Percentiles rank a stretch among this genome's conserved stretches.
phyloP scores from a whole-genome alignment of 1,284 basidiomycete species.

The Porodaedalea pini region DNA sequence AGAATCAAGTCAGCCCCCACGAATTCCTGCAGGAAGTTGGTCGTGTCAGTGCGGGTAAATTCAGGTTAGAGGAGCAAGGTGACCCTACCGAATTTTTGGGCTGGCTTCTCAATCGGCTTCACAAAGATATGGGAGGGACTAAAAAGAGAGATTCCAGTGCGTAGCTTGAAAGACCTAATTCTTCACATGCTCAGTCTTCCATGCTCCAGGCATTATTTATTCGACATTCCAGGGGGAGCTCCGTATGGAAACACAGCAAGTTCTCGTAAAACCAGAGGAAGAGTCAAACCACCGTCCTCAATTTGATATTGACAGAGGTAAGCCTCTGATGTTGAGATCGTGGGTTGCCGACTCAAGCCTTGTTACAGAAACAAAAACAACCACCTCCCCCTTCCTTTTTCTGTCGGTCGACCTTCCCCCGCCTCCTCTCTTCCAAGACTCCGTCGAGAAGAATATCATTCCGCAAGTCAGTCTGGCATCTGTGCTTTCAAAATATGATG shows the following conservation, averaged over 20 bases:
- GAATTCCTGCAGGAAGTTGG: slow-evolving; percentile 97
- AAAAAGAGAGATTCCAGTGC: slow-evolving; percentile 84
- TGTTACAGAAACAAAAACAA: slow-evolving; percentile 76
- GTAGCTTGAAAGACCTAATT: slow-evolving; percentile 29
- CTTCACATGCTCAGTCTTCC: slow-evolving; percentile 15
- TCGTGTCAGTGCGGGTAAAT: slow-evolving; percentile 82
- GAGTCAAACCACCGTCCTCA: slow-evolving; percentile 72
- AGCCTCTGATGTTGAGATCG: slow-evolving; percentile 17
- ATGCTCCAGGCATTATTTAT: slow-evolving; percentile 77
- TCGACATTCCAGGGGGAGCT: slow-evolving; percentile 93
- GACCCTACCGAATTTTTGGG: slow-evolving; percentile 96
- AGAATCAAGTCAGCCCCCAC: slow-evolving; percentile 96
- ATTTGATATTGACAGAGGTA: slow-evolving; percentile 91
- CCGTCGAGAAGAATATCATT: slow-evolving; percentile 96
- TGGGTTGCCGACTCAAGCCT: slow-evolving; percentile 17
- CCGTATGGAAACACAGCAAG: slow-evolving; percentile 90
- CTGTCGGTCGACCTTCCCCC: slow-evolving; percentile 94
- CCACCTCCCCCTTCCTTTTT: slow-evolving; percentile 89
- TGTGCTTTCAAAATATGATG: slow-evolving; percentile 96
- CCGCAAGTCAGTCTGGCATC: slow-evolving; percentile 93
- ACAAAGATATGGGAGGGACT: slow-evolving; percentile 87
- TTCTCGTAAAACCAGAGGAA: slow-evolving; percentile 77
- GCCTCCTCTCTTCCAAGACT: slow-evolving; percentile 93
- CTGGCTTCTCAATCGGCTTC: slow-evolving; percentile 93
- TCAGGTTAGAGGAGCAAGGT: slow-evolving; percentile 88